phyloP scores from a whole-genome alignment of 139 green algal species.

The Chlorella ohadii region DNA sequence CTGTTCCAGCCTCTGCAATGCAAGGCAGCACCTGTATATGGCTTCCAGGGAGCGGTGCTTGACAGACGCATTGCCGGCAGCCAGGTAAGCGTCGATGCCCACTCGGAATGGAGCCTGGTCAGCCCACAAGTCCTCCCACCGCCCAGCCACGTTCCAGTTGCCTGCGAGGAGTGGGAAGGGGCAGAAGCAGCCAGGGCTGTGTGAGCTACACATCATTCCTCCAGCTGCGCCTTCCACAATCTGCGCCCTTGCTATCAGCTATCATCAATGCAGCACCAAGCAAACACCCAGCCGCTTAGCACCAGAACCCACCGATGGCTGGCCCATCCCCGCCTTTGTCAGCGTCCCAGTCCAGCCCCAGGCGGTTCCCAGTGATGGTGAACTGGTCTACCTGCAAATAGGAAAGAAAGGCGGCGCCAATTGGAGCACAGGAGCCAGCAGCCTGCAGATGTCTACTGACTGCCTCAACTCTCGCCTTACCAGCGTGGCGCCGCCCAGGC shows the following conservation, averaged over 20 bases:
- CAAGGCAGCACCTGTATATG: neutral
- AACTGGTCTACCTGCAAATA: constrained; percentile 3
- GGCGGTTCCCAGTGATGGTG: constrained; percentile 17
- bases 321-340: neutral
- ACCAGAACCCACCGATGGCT: neutral
- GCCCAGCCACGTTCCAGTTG: constrained; percentile 31
- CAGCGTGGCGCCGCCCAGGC: constrained; percentile 7
- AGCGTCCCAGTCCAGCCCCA: constrained; percentile 29
- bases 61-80: neutral
- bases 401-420: too few species aligned
- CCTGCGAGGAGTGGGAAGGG: neutral
- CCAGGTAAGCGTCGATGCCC: constrained; percentile 30
- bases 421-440: too few species aligned
- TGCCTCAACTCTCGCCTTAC: neutral
- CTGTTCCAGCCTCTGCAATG: too few species aligned
- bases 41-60: neutral
- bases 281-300: neutral
- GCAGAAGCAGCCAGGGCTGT: too few species aligned
- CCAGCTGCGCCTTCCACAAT: neutral
- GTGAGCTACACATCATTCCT: too few species aligned
- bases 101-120: constrained; percentile 10
- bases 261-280: neutral
- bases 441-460: too few species aligned
- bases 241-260: neutral
- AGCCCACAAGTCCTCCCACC: constrained; percentile 35